Percentiles rank a stretch among this genome's conserved stretches.
Evolutionary conservation across 2,329 filamentous ascomycete genomes (phyloP).

Genomic region (Myriangium duriaei): DNA sequence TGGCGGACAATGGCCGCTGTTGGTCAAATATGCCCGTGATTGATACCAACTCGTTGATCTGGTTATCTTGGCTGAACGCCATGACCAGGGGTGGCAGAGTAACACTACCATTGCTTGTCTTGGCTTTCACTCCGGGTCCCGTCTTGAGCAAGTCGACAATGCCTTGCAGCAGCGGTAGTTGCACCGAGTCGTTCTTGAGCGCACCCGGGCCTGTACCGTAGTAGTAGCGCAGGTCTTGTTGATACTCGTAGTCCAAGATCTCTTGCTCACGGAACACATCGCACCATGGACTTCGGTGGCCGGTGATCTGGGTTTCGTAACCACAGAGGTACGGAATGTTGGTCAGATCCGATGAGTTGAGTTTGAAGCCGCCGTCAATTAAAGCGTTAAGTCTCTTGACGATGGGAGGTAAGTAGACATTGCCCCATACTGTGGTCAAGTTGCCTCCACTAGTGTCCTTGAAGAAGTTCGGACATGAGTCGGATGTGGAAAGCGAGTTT

Average conservation of each 20-base stretch:
- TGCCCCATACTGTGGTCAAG: conserved; percentile 36
- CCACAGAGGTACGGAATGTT: conserved; percentile 56
- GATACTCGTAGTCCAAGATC: conserved; percentile 50
- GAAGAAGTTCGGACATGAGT: conserved; percentile 50
- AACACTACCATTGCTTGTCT: conserved; percentile 30
- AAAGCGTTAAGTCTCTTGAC: conserved; percentile 41
- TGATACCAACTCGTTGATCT: conserved; percentile 49
- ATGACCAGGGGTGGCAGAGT: conserved; percentile 45
- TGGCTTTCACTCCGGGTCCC: conserved; percentile 40
- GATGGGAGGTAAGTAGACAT: conserved; percentile 42
- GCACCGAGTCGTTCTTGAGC: conserved; percentile 42
- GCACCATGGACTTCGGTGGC: conserved; percentile 46
- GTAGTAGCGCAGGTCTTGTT: conserved; percentile 54
- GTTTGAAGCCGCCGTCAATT: conserved; percentile 35
- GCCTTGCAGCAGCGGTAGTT: conserved; percentile 48
- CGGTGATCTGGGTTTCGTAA: conserved; percentile 55
- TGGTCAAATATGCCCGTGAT: conserved; percentile 50
- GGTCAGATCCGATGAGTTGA: conserved; percentile 41
- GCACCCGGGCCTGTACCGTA: conserved; percentile 43
- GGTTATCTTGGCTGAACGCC: conserved; percentile 53
- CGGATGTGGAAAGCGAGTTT: conserved; percentile 52
- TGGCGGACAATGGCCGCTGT: conserved; percentile 37
- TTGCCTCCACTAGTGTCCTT: conserved; percentile 40
- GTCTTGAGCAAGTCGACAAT: conserved; percentile 41
- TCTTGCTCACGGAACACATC: conserved; percentile 47